These are phyloP conservation scores for Ustulina deusta DNA, from an alignment of 2,329 filamentous ascomycete species.

Conservation along the genomic window DNA sequence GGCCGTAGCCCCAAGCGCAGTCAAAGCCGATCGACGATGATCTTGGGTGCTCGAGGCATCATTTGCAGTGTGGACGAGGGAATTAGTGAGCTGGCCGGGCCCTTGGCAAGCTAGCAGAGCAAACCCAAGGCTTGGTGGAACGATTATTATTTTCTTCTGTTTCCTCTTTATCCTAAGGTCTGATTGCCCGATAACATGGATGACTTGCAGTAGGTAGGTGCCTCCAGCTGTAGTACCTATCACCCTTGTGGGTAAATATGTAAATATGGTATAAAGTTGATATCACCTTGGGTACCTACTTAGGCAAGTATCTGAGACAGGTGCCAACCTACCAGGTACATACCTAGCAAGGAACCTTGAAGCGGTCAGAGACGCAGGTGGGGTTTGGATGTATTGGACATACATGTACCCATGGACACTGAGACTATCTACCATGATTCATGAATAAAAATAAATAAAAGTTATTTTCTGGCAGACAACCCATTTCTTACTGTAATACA, in stretches of 20 bases:
- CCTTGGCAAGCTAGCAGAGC: background rate
- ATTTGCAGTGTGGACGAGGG: background rate
- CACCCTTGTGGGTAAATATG: background rate
- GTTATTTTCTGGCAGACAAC: too few species aligned
- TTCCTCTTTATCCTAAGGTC: background rate
- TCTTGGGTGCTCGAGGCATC: background rate
- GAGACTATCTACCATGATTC: too few species aligned
- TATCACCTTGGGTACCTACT: too few species aligned
- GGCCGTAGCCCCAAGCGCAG: conserved; percentile 20
- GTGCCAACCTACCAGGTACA: too few species aligned
- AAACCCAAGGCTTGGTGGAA: background rate
- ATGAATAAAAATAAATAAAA: too few species aligned
- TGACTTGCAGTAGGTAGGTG: background rate
- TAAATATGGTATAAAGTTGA: background rate
- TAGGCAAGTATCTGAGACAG: too few species aligned
- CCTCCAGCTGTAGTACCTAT: too few species aligned
- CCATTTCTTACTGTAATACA: too few species aligned
- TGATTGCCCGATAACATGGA: conserved; percentile 9
- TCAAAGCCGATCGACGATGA: conserved; percentile 5
- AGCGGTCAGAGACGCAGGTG: too few species aligned
- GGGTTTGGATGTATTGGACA: too few species aligned
- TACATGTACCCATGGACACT: too few species aligned
- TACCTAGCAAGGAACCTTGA: too few species aligned
- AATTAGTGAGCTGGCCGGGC: background rate
- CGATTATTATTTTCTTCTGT: background rate